Conservation (phyloP, 1,284 basidiomycete genomes). For the Heterobasidion occidentale region DNA sequence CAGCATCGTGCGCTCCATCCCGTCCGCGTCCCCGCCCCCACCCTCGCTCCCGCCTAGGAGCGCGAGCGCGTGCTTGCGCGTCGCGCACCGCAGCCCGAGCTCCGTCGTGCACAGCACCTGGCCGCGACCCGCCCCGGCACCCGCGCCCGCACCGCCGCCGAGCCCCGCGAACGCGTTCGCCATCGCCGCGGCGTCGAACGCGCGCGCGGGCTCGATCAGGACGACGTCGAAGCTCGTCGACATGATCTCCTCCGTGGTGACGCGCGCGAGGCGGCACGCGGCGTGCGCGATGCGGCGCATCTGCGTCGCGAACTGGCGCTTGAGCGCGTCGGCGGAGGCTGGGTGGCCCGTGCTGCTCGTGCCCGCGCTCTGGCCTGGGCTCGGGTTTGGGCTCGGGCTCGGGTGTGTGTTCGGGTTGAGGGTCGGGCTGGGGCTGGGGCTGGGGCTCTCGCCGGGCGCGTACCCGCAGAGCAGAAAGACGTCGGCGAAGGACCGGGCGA, state of each 20-base stretch:
- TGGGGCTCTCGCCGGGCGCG: conserved; percentile 14
- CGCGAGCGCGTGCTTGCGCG: conserved; percentile 31
- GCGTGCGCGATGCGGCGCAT: conserved; percentile 54
- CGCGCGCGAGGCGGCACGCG: conserved; percentile 49
- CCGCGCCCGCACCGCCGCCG: neutral
- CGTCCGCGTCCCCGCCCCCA: conserved; percentile 27
- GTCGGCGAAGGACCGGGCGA: conserved; percentile 61
- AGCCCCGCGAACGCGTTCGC: conserved; percentile 59
- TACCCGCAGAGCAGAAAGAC: conserved; percentile 58
- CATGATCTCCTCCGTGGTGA: conserved; percentile 63
- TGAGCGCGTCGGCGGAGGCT: conserved; percentile 34
- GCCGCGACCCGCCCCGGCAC: too few relatives aligned
- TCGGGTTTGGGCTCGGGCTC: too few relatives aligned
- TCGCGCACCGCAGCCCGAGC: conserved; percentile 56
- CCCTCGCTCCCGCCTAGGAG: neutral
- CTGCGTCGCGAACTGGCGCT: conserved; percentile 46
- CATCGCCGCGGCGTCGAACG: conserved; percentile 50
- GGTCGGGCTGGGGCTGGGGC: too few relatives aligned
- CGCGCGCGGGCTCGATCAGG: conserved; percentile 40
- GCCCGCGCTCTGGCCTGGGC: conserved; percentile 10
- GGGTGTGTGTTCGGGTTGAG: too few relatives aligned
- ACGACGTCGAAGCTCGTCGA: conserved; percentile 65
- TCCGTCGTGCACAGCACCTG: conserved; percentile 61
- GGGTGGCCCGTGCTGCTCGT: conserved; percentile 18
- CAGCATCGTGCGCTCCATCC: conserved; percentile 51